A percentile compares a stretch with the other conserved stretches of the same genome.
phyloP scores from a whole-genome alignment of 805 yeast genomes.

The Wickerhamomyces silvicola region DNA sequence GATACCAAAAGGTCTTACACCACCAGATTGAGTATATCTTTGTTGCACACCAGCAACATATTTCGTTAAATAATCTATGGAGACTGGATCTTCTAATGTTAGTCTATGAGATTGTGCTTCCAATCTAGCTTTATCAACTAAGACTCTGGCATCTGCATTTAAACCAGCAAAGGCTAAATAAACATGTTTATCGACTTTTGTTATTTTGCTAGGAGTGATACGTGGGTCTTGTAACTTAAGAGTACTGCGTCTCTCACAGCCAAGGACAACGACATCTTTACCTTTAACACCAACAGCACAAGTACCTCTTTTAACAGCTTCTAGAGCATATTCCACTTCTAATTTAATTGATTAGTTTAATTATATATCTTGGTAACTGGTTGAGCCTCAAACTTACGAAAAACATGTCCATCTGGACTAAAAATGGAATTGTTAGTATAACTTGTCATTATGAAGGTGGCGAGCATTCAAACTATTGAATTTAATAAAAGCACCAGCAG shows the following conservation, averaged over 20 bases:
- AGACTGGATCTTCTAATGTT: constrained; percentile 90
- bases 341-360: constrained; percentile 8
- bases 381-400: constrained; percentile 47
- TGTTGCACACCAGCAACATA: constrained; percentile 98
- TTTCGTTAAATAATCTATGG: constrained; percentile 85
- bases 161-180: constrained; percentile 94
- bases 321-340: constrained; percentile 95
- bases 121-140: constrained; percentile 90
- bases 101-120: constrained; percentile 94
- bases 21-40: constrained; percentile 94
- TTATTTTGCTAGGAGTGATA: constrained; percentile 91
- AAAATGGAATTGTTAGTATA: constrained; percentile 24
- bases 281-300: constrained; percentile 98
- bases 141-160: constrained; percentile 95
- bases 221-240: constrained; percentile 93
- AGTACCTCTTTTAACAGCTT: constrained; percentile 97
- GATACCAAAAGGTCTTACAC: constrained; percentile 97
- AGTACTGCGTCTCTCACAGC: constrained; percentile 95
- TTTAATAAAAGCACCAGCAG: background rate
- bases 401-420: constrained; percentile 97
- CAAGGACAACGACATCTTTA: constrained; percentile 78
- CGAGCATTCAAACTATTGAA: constrained; percentile 1
- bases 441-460: constrained; percentile 3
- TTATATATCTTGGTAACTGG: background rate
- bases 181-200: constrained; percentile 84